Base-by-base conservation (phyloP, 2,329 filamentous ascomycete species). In the Phyllachora maydis region DNA sequence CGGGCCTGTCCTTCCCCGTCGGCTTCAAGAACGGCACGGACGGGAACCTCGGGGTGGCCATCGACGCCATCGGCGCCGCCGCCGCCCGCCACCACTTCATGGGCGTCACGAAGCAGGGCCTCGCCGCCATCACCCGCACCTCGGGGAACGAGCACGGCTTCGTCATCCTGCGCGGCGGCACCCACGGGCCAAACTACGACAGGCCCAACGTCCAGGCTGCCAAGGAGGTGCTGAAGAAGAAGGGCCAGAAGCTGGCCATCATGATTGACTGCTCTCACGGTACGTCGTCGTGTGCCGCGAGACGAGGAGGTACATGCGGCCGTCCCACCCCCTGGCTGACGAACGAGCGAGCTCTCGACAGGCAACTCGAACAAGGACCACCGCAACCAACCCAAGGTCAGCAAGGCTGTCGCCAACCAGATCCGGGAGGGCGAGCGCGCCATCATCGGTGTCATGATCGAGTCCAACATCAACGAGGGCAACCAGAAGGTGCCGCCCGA, bases 11-110 rank as follows among this genome's bases (percentile, higher is more conserved):
- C 28, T 95, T 93, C 73, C 88, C 88, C 12, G 83, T 98, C 35
- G 88, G 88, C 29, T 98, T 93, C 74, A 98, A 98, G 69, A 98
- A 98, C 52, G 88, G 88, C 31, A 98, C 88, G 13, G 88, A 98
- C 41, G 88, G 88, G 19, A 81, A 75, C 37, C 57, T 98, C 27
- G 70, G 68, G 14, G 83, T 95, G 11, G 83, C 85, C 11, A 90
- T 95, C 39, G 88, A 98, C 45, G 88, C 88, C 16, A 93, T 95
- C 45, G 88, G 85, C 29, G 72, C 78, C 15, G 77, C 76, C 1
- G 70, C 73, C 28, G 62, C 75, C n/a, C 71, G 65, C 49, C 88
- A 98, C 51, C 85, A 93, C 58, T 98, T 98, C 61, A 76, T 98
- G 62, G 85, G 83, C 50, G 88, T 98, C 23, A 98, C 88, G 16